Conservation (phyloP, 768 basidiomycete species). For the Lepiota subincarnata region DNA sequence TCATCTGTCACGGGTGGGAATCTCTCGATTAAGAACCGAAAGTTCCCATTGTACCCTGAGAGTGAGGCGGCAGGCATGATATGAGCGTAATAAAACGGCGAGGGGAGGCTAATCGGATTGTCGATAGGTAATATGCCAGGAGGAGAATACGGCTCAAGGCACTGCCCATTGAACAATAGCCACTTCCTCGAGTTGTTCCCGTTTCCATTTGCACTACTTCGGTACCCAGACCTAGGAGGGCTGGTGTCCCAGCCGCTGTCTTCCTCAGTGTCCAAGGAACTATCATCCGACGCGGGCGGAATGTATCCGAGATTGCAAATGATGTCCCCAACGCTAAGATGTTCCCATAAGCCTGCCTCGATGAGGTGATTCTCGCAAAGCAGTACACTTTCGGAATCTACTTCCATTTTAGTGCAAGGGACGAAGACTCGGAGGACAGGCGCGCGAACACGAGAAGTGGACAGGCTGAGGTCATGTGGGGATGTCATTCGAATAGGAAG, state of each 20-base stretch:
- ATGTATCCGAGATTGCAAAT: conserved; percentile 81
- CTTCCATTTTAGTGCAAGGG: conserved; percentile 57
- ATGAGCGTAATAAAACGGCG: conserved; percentile 75
- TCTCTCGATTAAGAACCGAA: conserved; percentile 29
- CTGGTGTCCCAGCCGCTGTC: conserved; percentile 7
- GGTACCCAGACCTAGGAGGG: not conserved
- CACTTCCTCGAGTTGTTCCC: conserved; percentile 37
- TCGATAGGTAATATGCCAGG: conserved; percentile 50
- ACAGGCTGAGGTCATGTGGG: conserved; percentile 61
- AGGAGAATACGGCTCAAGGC: conserved; percentile 58
- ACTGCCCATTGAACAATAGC: conserved; percentile 70
- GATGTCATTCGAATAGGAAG: conserved; percentile 24
- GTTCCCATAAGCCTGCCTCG: conserved; percentile 64
- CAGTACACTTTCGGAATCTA: conserved; percentile 37
- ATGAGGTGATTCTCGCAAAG: conserved; percentile 68
- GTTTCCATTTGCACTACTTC: not conserved
- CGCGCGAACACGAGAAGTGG: conserved; percentile 60
- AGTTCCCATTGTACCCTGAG: conserved; percentile 19
- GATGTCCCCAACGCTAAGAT: conserved; percentile 74
- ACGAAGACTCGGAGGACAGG: conserved; percentile 74
- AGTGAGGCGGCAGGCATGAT: conserved; percentile 39
- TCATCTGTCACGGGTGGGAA: conserved; percentile 33
- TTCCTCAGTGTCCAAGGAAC: conserved; percentile 6
- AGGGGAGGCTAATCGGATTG: conserved; percentile 60
- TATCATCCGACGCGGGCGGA: conserved; percentile 37